Percentiles rank a stretch among this genome's conserved stretches.
Evolutionary conservation across 2,329 filamentous ascomycete genomes (phyloP).

Genomic region (Exserohilum turcica): DNA sequence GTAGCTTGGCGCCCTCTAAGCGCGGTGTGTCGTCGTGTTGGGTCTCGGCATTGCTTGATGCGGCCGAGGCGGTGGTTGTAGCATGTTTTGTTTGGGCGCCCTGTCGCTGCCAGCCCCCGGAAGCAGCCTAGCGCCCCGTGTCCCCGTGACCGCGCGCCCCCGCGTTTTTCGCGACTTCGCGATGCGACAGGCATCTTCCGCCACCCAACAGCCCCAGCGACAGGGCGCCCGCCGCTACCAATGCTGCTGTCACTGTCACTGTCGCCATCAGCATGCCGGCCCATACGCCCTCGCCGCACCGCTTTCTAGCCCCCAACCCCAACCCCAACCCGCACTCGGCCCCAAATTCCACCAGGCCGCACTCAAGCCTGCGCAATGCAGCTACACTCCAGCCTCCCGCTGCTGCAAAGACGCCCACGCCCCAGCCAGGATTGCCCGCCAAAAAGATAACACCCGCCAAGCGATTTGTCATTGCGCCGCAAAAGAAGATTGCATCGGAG

Average conservation of each 20-base stretch:
- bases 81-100: neutral
- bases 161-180: constrained; percentile 15
- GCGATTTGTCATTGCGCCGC: constrained; percentile 38
- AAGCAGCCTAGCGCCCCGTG: neutral
- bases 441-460: constrained; percentile 37
- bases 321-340: constrained; percentile 19
- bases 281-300: constrained; percentile 42
- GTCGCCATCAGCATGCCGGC: constrained; percentile 27
- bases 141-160: constrained; percentile 22
- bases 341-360: constrained; percentile 30
- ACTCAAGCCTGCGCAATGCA: constrained; percentile 31
- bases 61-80: neutral
- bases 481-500: neutral
- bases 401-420: neutral
- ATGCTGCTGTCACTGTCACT: neutral
- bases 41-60: neutral
- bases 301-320: constrained; percentile 36
- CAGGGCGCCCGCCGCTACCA: too few relatives aligned
- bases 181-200: neutral
- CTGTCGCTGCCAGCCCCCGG: neutral
- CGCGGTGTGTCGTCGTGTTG: neutral
- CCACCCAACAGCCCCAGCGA: neutral
- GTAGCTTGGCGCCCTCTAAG: neutral
- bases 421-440: constrained; percentile 7
- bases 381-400: constrained; percentile 21